Base-by-base conservation (phyloP, 345 rosid genomes). In the Gossypium raimondii region DNA sequence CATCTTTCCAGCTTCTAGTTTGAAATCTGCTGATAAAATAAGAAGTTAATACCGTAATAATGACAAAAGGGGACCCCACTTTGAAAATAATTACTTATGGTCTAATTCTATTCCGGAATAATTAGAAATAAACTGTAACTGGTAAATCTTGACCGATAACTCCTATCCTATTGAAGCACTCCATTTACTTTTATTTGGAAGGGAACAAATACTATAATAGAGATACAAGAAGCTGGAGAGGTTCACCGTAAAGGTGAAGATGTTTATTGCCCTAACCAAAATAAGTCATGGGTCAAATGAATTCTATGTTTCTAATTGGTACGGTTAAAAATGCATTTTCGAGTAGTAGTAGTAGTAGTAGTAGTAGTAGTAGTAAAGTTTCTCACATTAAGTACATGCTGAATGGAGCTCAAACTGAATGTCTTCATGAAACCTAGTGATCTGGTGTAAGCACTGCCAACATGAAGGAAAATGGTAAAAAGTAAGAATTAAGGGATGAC, bases 391-490 rank as follows among this genome's bases (percentile, higher is more conserved):
- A 81, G 75, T 58, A 77, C 41, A 47, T 47, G 62, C 43, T 57
- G 65, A 72, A 65, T 20, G 76, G 72, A 66, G 78, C 81, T 58
- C 82, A 79, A 76, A 82, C 84, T 75, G 48, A 72, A 56, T 74
- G 77, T 72, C 83, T 73, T 74, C 59, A 83, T 61, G 67, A 61
- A 77, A 81, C 81, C 89, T 87, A 88, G 71, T 83, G 88, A 71
- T 77, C 84, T 18, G 89, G 86, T 48, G 96, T 86, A 77, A 91
- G 89, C 86, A 89, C 96, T 91, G 92, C 84, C 77, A 83, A 74
- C 48, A 71, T 59, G 63, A 76, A 50, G 45, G 7, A 47, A 47
- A 11, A 72, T 10, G 51, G 69, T 0, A 45, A 22, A 18, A n/a
- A n/a, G 2, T 62, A 74, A 51, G 62, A 17, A 76, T 29, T 25